Base-by-base conservation (phyloP, 352 stramenopile species). In the Peronosclerospora sorghi region DNA sequence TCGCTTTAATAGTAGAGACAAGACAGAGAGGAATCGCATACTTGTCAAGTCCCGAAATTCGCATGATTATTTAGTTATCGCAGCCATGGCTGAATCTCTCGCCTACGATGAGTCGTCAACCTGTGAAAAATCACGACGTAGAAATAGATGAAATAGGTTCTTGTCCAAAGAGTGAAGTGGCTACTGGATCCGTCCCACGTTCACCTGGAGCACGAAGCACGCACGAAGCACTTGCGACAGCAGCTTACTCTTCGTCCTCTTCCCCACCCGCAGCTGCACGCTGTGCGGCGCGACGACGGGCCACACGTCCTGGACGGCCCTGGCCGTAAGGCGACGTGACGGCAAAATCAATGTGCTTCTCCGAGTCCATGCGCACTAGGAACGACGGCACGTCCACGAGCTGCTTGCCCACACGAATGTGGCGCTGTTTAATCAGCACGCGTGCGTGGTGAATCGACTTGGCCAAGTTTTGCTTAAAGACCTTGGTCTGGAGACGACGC, bases 301-400 rank as follows among this genome's bases (percentile, higher is more conserved):
- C 94, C 51, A 98, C 90, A 75, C 96, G 94, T 68, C 95, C 96
- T 15, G 92, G 94, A 54, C 91, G 73, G 56, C 95, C 95, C 73
- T 98, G 94, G 54, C 95, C 95, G 64, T 98, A 99, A 26, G 96
- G 96, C 43, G 92, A 98, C 55, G 92, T 98, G 54, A 97, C 76
- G 41, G 95, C 67, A 71, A 98, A 98, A 79, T 99, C 95, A 85
- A 99, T 99, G 91, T 99, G 95, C 80, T 98, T 98, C 77, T 99
- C 95, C 43, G 87, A 97, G 75, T 98, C 87, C 50, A 97, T 93
- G 54, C 95, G 89, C 18, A 99, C 96, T 53, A 99, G 95, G 86
- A 99, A 99, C 35, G 90, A 98, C 15, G 96, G 95, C 18, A 98
- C 90, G 72, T 98, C 97, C 30, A 99, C 96, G 37, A 99, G 76